Evolutionary conservation across 352 stramenopile genomes (phyloP), one percentile per base, ranked within the genome.

Genomic region (Globisporangium echinulatum): DNA sequence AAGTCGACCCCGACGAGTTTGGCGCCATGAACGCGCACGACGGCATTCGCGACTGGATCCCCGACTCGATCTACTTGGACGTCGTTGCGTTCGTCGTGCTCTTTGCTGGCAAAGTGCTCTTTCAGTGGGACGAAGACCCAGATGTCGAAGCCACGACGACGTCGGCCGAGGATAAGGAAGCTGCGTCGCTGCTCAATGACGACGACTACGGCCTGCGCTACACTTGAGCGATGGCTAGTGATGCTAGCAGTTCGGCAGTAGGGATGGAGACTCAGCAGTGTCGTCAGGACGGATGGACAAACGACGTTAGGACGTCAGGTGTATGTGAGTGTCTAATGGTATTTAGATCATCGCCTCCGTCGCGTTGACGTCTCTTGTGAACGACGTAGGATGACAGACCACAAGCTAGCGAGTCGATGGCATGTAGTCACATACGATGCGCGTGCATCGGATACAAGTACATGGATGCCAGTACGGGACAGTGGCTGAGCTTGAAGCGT

Each of bases 151-250:
- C 83, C 33, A 93, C 82, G 33, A 95, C 85, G 36, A 77, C 76
- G 51, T 93, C 83, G 11, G 85, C 83, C 9, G 85, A 91, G 48
- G 85, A 95, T 57, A 94, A 94, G 63, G 85, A 94, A 58, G 79
- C 80, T 7, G 78, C 82, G 64, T 85, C 84, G 13, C 64, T 94
- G 19, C 75, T 94, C 33, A 75, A 74, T 14, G 71, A 87, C 61
- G 76, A 83, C 53, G 80, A 92, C 59, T 92, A 85, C 53, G 82
- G 82, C 39, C 50, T 90, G 49, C 80, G 79, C 7, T 92, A 92
- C 68, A 89, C 74, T 63, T 92, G 81, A 63, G 37, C 39, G 37
- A 33, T 33, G 25, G 2, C 25, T 33, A 2, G 25, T 33, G 25
- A 3, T 33, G 25, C 25, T 33, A 33, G 25, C 25, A 33, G 25